phyloP scores from a whole-genome alignment of 192 early-diverging fungal genomes.

The Backusella macrospora region DNA sequence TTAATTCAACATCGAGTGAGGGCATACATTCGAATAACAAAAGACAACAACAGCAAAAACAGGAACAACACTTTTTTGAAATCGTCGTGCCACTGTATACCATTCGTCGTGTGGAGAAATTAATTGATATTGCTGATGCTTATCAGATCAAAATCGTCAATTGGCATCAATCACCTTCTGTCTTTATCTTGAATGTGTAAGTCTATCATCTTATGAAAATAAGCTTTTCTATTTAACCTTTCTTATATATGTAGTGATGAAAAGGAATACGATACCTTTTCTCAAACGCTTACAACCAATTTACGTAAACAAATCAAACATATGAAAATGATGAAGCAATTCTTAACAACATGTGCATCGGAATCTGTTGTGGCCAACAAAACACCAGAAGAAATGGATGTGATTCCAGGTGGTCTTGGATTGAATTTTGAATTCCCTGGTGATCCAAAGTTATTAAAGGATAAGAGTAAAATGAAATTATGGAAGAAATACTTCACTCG shows the following conservation, averaged over 20 bases:
- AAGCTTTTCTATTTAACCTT: background rate
- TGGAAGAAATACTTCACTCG: conserved; percentile 53
- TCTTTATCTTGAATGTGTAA: conserved; percentile 51
- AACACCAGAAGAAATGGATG: conserved; percentile 48
- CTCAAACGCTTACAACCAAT: conserved; percentile 71
- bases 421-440: conserved; percentile 75
- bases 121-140: conserved; percentile 49
- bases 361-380: conserved; percentile 71
- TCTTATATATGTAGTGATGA: conserved; percentile 24
- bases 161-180: conserved; percentile 33
- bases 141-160: conserved; percentile 31
- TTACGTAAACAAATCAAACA: conserved; percentile 70
- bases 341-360: conserved; percentile 78
- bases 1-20: conserved; percentile 48
- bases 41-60: no score
- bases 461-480: conserved; percentile 34
- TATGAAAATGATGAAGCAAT: conserved; percentile 86
- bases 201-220: background rate
- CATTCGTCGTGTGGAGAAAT: conserved; percentile 78
- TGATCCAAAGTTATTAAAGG: conserved; percentile 57
- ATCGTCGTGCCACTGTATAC: conserved; percentile 77
- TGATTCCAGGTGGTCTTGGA: conserved; percentile 66
- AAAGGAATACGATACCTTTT: conserved; percentile 78
- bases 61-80: conserved; percentile 41
- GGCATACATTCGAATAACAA: no score